Evolutionary conservation across 805 yeast species (phyloP), one percentile per base, ranked within the genome.

Genomic region (Saccharomycopsis babjevae): DNA sequence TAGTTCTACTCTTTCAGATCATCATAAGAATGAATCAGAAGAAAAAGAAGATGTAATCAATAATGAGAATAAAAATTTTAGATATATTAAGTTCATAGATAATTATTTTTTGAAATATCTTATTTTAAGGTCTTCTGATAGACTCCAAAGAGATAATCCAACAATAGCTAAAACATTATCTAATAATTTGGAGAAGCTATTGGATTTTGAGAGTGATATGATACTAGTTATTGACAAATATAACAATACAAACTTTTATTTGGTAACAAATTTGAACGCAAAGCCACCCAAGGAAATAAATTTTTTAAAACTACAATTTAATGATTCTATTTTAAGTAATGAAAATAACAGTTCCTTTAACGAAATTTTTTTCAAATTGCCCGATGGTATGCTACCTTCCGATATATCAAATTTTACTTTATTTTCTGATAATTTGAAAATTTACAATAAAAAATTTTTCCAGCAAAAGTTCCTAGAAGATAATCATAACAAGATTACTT

Each of bases 231-330:
- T 76, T 3, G 77, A 80, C 39, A 67, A 68, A 7, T 57, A 67
- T 2, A 84, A 86, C 0, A 63, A 68, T 1, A 74, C 79, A 1
- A 72, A 74, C 1, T 67, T 83, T 0, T 79, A 77, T 66, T 73
- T 80, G 1, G 66, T 88, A 40, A 75, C 76, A 25, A 83, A 85
- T 67, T 68, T 86, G 15, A 75, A 82, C 0, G 70, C 72, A 25
- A 74, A 74, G 63, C 87, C 88, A 1, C 89, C 90, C 30, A 79
- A 79, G 59, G 74, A 78, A 39, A 74, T 85, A 63, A 66, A 69
- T 25, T 74, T 80, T 34, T 75, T 73, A 25, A 71, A 72, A 56
- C 60, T 85, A 56, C 58, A 52, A 46, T 65, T 58, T 54, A 34
- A 30, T 38, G 50, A 40, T 22, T 50, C 60, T 16, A 57, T 32